A percentile compares a stretch with the other conserved stretches of the same genome.
Evolutionary conservation across 2,329 filamentous ascomycete genomes (phyloP).

Genomic region (Paradendryphiella salina): DNA sequence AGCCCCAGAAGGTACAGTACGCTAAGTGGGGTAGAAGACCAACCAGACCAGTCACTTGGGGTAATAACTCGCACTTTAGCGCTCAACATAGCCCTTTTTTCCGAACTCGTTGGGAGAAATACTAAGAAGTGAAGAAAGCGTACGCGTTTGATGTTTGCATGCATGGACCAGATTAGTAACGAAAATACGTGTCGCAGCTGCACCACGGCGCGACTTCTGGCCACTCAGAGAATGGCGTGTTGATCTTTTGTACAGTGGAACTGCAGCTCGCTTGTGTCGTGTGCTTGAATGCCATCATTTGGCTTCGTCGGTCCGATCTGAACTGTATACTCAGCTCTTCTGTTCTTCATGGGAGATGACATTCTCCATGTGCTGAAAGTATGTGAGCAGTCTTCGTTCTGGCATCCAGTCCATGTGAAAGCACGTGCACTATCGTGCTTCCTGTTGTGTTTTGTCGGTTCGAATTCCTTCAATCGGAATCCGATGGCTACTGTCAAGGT

Average conservation of each 20-base stretch:
- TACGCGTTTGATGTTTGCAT: neutral
- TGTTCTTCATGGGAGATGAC: neutral
- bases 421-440: neutral
- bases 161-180: neutral
- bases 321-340: neutral
- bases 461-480: neutral
- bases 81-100: neutral
- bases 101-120: no score
- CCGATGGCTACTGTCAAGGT: no score
- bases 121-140: no score
- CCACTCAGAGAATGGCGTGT: conserved; percentile 6
- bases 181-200: neutral
- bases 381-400: neutral
- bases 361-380: neutral
- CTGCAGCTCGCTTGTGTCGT: neutral
- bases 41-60: conserved; percentile 6
- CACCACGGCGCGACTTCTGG: conserved; percentile 15
- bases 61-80: conserved; percentile 33
- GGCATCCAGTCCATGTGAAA: neutral
- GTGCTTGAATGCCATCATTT: conserved; percentile 2
- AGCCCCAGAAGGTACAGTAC: conserved; percentile 8
- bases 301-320: conserved; percentile 1
- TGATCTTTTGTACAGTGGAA: neutral
- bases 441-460: neutral
- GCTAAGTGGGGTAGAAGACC: conserved; percentile 22